phyloP scores from a whole-genome alignment of 169 alveolate genomes.

The Eimeria falciformis region DNA sequence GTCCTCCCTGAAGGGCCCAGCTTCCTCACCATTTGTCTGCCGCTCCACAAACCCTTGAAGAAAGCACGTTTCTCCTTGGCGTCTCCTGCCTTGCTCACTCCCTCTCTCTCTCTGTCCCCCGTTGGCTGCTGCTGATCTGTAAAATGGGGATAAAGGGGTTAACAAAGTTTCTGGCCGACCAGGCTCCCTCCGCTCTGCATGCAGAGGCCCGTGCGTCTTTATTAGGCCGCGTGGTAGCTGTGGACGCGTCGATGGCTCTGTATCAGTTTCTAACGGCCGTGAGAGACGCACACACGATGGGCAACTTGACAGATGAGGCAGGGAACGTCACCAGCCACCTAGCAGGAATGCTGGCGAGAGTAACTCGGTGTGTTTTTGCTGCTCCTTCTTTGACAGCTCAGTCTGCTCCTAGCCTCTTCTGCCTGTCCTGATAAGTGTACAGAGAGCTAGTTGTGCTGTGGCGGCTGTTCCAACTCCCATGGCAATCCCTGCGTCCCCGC shows the following conservation, averaged over 20 bases:
- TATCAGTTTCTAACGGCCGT: slow-evolving; percentile 96
- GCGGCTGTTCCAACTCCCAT: neutral
- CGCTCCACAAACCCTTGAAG: too few relatives aligned
- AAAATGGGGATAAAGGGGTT: slow-evolving; percentile 78
- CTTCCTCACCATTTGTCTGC: too few relatives aligned
- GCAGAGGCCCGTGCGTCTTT: slow-evolving; percentile 84
- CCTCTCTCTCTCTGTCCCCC: too few relatives aligned
- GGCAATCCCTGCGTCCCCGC: neutral
- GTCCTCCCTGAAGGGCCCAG: too few relatives aligned
- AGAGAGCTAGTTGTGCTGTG: neutral
- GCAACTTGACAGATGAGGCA: slow-evolving; percentile 91
- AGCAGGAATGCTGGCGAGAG: slow-evolving; percentile 92
- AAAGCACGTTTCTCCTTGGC: too few relatives aligned
- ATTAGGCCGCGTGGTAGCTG: slow-evolving; percentile 94
- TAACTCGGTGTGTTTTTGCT: slow-evolving; percentile 81
- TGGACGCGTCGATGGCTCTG: slow-evolving; percentile 97
- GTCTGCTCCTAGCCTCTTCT: neutral
- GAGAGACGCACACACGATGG: slow-evolving; percentile 84
- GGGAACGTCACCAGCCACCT: slow-evolving; percentile 95
- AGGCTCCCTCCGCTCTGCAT: slow-evolving; percentile 79
- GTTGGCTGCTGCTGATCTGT: neutral
- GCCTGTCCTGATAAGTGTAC: neutral
- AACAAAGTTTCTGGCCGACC: slow-evolving; percentile 79
- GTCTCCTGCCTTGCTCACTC: too few relatives aligned
- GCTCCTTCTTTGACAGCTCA: neutral